phyloP scores from a whole-genome alignment of 2,329 filamentous ascomycete species.

The Amylocarpus encephaloides region DNA sequence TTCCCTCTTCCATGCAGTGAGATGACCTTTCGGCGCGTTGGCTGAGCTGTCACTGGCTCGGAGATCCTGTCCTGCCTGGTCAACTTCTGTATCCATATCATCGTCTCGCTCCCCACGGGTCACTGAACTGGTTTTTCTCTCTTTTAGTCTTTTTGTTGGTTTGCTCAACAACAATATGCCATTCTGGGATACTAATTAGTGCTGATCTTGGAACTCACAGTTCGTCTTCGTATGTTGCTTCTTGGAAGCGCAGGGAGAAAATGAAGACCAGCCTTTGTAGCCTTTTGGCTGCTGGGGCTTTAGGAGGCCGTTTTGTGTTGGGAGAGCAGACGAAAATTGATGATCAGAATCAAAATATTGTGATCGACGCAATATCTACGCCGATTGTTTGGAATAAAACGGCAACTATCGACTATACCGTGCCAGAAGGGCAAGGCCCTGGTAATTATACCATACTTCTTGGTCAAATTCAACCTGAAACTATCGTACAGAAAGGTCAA shows the following conservation, averaged over 20 bases:
- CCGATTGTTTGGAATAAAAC: too few species aligned
- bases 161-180: not conserved
- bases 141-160: conserved; percentile 7
- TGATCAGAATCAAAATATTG: not conserved
- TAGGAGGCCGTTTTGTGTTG: not conserved
- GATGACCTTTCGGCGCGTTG: not conserved
- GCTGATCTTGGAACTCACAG: not conserved
- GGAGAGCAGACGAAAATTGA: not conserved
- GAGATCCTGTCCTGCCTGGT: not conserved
- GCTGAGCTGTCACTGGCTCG: not conserved
- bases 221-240: not conserved
- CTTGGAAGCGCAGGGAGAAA: not conserved
- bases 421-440: too few species aligned
- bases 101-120: not conserved
- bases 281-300: not conserved
- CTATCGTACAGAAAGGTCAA: too few species aligned
- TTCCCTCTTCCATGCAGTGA: conserved; percentile 5
- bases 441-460: too few species aligned
- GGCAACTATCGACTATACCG: too few species aligned
- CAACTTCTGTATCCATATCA: not conserved
- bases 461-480: too few species aligned
- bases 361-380: not conserved
- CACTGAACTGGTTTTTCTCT: conserved; percentile 3
- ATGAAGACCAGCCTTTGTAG: not conserved
- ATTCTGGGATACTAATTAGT: not conserved